Conservation (phyloP, 352 stramenopile genomes). For the Phytopythium chamaehyphon region DNA sequence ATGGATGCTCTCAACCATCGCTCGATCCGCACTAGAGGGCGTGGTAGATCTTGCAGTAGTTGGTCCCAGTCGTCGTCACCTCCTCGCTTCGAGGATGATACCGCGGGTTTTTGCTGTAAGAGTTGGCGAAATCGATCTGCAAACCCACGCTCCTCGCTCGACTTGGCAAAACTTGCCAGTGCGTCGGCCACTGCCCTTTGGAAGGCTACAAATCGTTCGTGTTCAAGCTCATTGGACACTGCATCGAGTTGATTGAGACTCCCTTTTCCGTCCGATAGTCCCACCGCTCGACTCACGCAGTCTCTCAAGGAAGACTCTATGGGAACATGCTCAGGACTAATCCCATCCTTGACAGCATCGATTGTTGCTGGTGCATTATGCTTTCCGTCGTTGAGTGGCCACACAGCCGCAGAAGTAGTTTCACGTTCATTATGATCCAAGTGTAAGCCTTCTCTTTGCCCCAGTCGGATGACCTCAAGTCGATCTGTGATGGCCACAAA, state of each 20-base stretch:
- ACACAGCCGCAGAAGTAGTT: too few relatives aligned
- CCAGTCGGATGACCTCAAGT: not conserved
- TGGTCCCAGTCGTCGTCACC: not conserved
- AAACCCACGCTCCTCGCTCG: slow-evolving; percentile 24
- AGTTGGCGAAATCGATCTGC: slow-evolving; percentile 2
- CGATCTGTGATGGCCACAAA: not conserved
- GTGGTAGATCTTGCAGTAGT: slow-evolving; percentile 3
- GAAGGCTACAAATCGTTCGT: slow-evolving; percentile 1
- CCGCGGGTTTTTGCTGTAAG: not conserved
- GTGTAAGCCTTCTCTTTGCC: too few relatives aligned
- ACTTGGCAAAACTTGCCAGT: slow-evolving; percentile 11
- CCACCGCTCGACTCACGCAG: not conserved
- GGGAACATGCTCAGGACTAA: not conserved
- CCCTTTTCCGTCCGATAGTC: not conserved
- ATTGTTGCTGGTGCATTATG: too few relatives aligned
- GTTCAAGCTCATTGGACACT: not conserved
- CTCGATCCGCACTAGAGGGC: slow-evolving; percentile 16
- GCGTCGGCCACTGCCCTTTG: not conserved
- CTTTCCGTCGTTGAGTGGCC: too few relatives aligned
- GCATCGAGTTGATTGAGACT: not conserved
- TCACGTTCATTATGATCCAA: too few relatives aligned
- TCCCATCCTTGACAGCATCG: too few relatives aligned
- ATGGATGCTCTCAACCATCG: slow-evolving; percentile 24
- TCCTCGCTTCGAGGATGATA: not conserved
- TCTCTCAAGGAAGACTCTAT: not conserved